These are phyloP conservation scores for Colletotrichum tropicale DNA, from an alignment of 2,329 filamentous ascomycete species.

Conservation along the genomic window DNA sequence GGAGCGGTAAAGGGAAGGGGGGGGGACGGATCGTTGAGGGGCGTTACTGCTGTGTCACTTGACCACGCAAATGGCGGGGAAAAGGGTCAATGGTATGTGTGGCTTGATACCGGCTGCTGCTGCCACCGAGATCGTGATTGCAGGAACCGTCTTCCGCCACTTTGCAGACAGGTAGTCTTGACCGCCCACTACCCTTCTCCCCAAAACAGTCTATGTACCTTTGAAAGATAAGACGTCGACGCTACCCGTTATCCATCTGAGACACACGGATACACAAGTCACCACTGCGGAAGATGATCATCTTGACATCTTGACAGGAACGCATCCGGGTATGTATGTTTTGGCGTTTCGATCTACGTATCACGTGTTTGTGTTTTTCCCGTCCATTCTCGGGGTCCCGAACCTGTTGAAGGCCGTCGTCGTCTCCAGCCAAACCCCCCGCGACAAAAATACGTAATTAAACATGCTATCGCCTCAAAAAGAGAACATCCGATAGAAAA, in stretches of 20 bases:
- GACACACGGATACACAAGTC: neutral
- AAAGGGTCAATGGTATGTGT: neutral
- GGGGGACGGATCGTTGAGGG: neutral
- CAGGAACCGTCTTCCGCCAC: neutral
- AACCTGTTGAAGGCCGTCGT: constrained; percentile 20
- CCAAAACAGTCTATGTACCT: neutral
- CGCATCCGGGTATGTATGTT: neutral
- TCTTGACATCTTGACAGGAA: neutral
- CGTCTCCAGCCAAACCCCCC: neutral
- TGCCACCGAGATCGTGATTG: neutral
- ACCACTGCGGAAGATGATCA: neutral
- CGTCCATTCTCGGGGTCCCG: neutral
- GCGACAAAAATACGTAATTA: neutral
- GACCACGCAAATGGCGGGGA: constrained; percentile 4
- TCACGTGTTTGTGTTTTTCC: neutral
- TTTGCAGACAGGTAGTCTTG: neutral
- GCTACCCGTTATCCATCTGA: neutral
- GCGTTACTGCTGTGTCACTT: constrained; percentile 4
- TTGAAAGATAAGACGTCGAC: neutral
- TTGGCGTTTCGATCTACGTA: neutral
- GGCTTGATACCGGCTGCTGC: neutral
- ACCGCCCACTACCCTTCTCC: neutral
- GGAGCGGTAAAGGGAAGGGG: neutral
- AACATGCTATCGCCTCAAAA: neutral
- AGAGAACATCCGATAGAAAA: neutral